Base-by-base conservation (phyloP, 73 alveolate genomes). In the Blepharisma japonicum region DNA sequence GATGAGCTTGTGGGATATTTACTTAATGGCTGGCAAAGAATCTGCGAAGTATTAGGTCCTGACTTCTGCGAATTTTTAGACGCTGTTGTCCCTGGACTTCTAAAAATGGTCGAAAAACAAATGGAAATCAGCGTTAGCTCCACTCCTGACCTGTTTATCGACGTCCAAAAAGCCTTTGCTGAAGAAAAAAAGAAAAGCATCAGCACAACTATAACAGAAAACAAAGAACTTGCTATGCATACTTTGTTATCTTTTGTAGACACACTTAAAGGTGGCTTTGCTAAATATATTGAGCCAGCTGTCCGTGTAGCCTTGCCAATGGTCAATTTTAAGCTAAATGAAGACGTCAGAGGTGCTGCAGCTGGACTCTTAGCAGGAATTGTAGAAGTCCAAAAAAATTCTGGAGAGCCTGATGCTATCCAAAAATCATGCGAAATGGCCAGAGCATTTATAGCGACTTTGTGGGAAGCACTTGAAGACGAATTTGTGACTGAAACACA, bases 1-100 rank as follows among this genome's bases (percentile, higher is more conserved):
- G 95, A 89, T 51, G 90, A 90, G 18, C 89, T 83, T 67, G 74
- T 83, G 39, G 76, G 83, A 21, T 89, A 89, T 78, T 38, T 89
- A 2, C 81, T 89, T 23, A 49, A 85, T 14, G 92, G 92, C 46
- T 89, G 95, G 95, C 83, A 89, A 66, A 76, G 95, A 77, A 83
- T 89, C 51, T 71, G 89, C 55, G 56, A 83, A 21, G 53, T 85
- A 6, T 71, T 89, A 87, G 85, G 82, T 55, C 55, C 68, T 42
- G 92, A 89, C 14, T 85, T 89, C 85, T 79, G 86, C 14, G 82
- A 83, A 6, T 89, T 71, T 83, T 68, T 85, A 2, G 77, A 38
- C 0, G 84, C 53, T 11, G 74, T 89, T 25, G 18, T 85, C 46
- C 95, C 95, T 55, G 39, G 83, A 5, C 55, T 89, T 70, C 83